These are phyloP conservation scores for Thielaviopsis punctulata DNA, from an alignment of 2,329 filamentous ascomycete genomes.

Conservation along the genomic window DNA sequence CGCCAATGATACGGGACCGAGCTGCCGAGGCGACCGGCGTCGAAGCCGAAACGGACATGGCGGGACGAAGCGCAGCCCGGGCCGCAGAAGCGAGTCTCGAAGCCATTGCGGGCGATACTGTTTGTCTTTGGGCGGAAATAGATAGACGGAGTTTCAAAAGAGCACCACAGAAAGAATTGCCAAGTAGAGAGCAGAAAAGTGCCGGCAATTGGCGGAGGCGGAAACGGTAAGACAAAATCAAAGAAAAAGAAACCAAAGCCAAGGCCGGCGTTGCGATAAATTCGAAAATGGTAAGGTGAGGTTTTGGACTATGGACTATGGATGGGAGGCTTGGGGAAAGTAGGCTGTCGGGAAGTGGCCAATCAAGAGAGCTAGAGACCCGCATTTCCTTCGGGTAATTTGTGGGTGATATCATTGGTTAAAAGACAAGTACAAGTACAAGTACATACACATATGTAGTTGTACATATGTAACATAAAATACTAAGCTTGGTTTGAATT, in stretches of 20 bases:
- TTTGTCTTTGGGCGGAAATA: no score
- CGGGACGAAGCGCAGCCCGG: neutral
- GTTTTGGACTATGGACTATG: neutral
- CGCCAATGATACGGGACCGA: conserved; percentile 52
- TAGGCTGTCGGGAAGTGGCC: no score
- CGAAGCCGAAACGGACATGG: neutral
- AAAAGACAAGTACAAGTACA: no score
- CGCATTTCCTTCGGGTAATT: no score
- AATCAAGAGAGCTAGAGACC: no score
- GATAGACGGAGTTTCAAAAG: neutral
- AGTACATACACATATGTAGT: no score
- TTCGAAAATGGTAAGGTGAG: neutral
- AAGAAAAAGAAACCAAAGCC: neutral
- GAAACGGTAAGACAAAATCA: no score
- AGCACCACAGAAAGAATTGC: neutral
- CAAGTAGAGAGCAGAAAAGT: neutral
- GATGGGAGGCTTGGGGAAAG: neutral
- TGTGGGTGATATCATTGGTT: no score
- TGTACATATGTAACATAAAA: no score
- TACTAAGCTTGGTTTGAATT: no score
- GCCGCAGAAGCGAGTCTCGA: neutral
- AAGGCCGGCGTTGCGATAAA: neutral
- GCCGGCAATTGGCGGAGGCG: neutral
- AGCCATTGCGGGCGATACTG: neutral
- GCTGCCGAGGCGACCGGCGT: neutral